These are phyloP conservation scores for Verticillium klebahnii DNA, from an alignment of 2,329 filamentous ascomycete species.

Conservation along the genomic window DNA sequence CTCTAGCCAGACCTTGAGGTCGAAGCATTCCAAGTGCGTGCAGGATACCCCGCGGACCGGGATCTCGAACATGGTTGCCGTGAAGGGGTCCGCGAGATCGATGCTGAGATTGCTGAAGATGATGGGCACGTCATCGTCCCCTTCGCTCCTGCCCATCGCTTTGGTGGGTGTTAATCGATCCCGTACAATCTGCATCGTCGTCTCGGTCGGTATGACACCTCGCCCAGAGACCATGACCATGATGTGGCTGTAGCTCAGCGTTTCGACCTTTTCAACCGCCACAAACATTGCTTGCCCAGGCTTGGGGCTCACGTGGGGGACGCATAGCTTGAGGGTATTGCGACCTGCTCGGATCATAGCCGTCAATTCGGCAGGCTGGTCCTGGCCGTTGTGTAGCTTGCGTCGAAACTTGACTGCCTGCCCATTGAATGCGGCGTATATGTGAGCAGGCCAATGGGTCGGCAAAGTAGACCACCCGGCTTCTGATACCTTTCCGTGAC, in stretches of 20 bases:
- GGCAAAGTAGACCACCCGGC: conserved; percentile 59
- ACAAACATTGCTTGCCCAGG: conserved; percentile 47
- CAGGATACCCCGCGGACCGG: conserved; percentile 71
- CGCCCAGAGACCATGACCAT: conserved; percentile 30
- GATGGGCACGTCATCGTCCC: conserved; percentile 62
- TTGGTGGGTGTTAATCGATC: conserved; percentile 30
- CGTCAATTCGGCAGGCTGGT: conserved; percentile 73
- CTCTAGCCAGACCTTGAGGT: conserved; percentile 74
- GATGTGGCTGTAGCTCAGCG: conserved; percentile 41
- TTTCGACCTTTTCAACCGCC: conserved; percentile 66
- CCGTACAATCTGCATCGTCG: conserved; percentile 55
- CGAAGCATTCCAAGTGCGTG: conserved; percentile 82
- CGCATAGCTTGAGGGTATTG: conserved; percentile 58
- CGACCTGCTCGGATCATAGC: conserved; percentile 47
- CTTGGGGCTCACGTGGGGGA: conserved; percentile 15
- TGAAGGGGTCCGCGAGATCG: conserved; percentile 65
- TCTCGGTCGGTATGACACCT: conserved; percentile 34
- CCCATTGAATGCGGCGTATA: conserved; percentile 66
- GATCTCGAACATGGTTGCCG: conserved; percentile 55
- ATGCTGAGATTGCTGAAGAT: conserved; percentile 54
- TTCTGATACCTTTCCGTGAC: conserved; percentile 27
- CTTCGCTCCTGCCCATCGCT: conserved; percentile 17
- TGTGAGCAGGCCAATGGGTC: conserved; percentile 65
- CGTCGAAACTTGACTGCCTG: conserved; percentile 53
- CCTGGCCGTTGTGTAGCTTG: conserved; percentile 69